These are phyloP conservation scores for Dactylonectria estremocensis DNA, from an alignment of 2,329 filamentous ascomycete species.

Conservation along the genomic window DNA sequence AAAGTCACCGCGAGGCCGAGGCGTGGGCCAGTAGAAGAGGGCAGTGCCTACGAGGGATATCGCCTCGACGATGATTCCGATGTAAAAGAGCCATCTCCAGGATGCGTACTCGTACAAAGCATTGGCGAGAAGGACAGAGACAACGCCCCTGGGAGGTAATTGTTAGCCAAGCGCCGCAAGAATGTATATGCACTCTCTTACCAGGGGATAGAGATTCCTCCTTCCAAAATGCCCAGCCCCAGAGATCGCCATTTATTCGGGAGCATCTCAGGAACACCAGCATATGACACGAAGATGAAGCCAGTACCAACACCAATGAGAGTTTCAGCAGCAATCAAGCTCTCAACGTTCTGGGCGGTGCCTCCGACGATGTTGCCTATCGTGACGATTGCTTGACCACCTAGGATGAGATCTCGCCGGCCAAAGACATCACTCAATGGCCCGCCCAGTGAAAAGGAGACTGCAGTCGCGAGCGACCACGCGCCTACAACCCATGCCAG, in stretches of 20 bases:
- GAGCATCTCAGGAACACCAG: constrained; percentile 32
- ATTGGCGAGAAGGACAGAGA: constrained; percentile 10
- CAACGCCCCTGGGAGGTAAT: not conserved
- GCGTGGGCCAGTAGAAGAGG: constrained; percentile 31
- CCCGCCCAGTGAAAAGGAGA: constrained; percentile 32
- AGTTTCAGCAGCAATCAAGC: constrained; percentile 25
- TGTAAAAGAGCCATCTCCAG: constrained; percentile 32
- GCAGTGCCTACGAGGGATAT: constrained; percentile 24
- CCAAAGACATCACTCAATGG: constrained; percentile 29
- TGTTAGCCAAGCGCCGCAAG: not conserved
- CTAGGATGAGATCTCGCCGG: constrained; percentile 21
- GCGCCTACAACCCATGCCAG: constrained; percentile 30
- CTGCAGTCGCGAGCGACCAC: constrained; percentile 23
- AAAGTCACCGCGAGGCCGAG: constrained; percentile 27
- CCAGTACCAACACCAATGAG: constrained; percentile 17
- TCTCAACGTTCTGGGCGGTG: constrained; percentile 10
- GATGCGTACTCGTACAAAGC: constrained; percentile 23
- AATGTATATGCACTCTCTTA: not conserved
- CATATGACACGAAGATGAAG: constrained; percentile 29
- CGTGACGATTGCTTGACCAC: constrained; percentile 16
- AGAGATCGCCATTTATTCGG: constrained; percentile 34
- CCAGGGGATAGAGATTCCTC: constrained; percentile 28
- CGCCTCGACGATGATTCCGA: constrained; percentile 29
- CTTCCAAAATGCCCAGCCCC: constrained; percentile 26
- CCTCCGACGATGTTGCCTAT: constrained; percentile 30